phyloP scores from a whole-genome alignment of 2,329 filamentous ascomycete species.

The Arthrobotrys pseudoclavata region DNA sequence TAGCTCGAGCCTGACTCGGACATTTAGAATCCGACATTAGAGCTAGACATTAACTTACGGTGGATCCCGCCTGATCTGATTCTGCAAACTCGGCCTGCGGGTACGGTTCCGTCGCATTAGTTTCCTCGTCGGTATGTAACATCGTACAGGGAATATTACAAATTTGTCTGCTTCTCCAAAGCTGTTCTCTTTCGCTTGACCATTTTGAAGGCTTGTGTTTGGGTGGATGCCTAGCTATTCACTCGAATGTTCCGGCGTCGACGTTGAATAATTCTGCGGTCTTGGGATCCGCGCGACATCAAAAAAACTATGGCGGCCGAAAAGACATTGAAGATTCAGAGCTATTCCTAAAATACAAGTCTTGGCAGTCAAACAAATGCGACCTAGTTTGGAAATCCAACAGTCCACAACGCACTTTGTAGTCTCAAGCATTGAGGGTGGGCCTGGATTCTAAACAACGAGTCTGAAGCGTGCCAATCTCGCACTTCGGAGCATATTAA shows the following conservation, averaged over 20 bases:
- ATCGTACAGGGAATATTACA: slow-evolving; percentile 54
- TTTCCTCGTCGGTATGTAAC: slow-evolving; percentile 14
- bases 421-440: neutral
- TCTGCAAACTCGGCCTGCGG: slow-evolving; percentile 63
- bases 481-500: slow-evolving; percentile 24
- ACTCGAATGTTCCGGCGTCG: slow-evolving; percentile 10
- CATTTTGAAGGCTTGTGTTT: slow-evolving; percentile 48
- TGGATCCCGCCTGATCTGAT: slow-evolving; percentile 63
- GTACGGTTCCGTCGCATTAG: slow-evolving; percentile 34
- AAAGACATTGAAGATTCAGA: neutral
- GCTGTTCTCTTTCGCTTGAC: slow-evolving; percentile 63
- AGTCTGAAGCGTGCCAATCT: neutral
- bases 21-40: slow-evolving; percentile 33
- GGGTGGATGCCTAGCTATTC: slow-evolving; percentile 22
- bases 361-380: neutral
- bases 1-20: slow-evolving; percentile 9
- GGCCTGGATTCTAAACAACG: neutral
- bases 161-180: slow-evolving; percentile 63
- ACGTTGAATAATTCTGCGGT: slow-evolving; percentile 14
- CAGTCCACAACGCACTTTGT: slow-evolving; percentile 6
- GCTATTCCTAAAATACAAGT: slow-evolving; percentile 1
- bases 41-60: slow-evolving; percentile 57
- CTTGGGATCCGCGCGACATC: slow-evolving; percentile 22
- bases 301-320: slow-evolving; percentile 21
- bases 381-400: slow-evolving; percentile 25